Base-by-base conservation (phyloP, 2,329 filamentous ascomycete species). In the Sphaceloma murrayae region DNA sequence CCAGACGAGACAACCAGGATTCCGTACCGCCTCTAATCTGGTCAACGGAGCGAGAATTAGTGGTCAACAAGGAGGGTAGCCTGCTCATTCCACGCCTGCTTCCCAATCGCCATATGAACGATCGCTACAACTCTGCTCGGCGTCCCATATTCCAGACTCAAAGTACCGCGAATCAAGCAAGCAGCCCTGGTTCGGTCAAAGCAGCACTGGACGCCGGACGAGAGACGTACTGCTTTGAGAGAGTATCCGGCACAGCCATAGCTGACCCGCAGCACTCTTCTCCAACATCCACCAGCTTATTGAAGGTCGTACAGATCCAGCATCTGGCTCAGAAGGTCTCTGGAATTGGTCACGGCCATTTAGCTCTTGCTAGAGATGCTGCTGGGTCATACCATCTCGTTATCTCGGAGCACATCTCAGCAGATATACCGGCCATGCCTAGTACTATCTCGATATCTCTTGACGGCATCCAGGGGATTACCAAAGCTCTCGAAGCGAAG, bases 61-160 rank as follows among this genome's bases (percentile, higher is more conserved):
- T 50, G 4, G 17, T 54, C 7, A 32, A 49, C 18, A n/a, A 32
- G 18, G 34, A 46, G 16, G 50, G 48, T 13, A 34, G 17, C 3
- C 17, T 4, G 11, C 31, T 53, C 13, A 50, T 54, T 19, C 51
- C 52, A 14, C 52, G 53, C 21, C 26, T 54, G 9, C 45, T 46
- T 34, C 52, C 50, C 38, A 48, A 53, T 32, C 6, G 14, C 30
- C 50, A 51, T 40, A 51, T 32, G 16, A 57, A 58, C 39, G 46
- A 52, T 14, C 52, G 56, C 3, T 52, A 52, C 27, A 58, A 58
- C 31, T 53, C 56, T 9, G 47, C 49, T 22, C 48, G 48, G 26
- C 54, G 55, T 8, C 40, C 44, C 13, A 54, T 55, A 26, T 47
- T 39, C 34, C 31, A 16, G n/a, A 16, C 13, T 3, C n/a, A 14